phyloP scores from a whole-genome alignment of 306 rosid species.

The Cicer arietinum region DNA sequence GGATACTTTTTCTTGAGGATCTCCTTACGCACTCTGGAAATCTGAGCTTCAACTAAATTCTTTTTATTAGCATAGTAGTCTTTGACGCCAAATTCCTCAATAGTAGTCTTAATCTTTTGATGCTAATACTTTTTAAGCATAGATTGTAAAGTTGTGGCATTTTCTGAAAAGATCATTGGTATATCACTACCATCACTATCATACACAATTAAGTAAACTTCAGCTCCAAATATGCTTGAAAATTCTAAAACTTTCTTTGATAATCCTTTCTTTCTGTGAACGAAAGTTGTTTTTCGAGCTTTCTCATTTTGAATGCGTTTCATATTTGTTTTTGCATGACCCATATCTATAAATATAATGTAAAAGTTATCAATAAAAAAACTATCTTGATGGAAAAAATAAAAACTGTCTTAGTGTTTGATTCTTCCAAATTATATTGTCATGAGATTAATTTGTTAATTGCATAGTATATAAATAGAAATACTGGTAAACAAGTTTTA shows the following conservation, averaged over 20 bases:
- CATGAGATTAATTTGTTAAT: too few relatives aligned
- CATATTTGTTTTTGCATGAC: conserved; percentile 3
- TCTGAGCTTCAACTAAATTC: conserved; percentile 17
- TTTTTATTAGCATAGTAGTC: conserved; percentile 33
- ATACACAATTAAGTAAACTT: conserved; percentile 20
- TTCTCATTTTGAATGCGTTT: neutral
- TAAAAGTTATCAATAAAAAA: neutral
- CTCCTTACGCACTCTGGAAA: conserved; percentile 17
- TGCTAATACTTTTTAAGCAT: neutral
- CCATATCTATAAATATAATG: conserved; percentile 26
- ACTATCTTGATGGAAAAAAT: neutral
- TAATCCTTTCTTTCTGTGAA: conserved; percentile 29
- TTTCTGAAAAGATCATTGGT: neutral
- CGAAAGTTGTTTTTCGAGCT: conserved; percentile 3
- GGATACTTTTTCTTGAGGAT: conserved; percentile 33
- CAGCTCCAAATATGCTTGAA: neutral
- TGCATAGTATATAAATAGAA: too few relatives aligned
- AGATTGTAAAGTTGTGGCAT: neutral
- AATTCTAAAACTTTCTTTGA: conserved; percentile 15
- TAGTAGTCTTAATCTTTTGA: neutral
- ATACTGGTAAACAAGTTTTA: too few relatives aligned
- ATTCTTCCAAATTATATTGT: too few relatives aligned
- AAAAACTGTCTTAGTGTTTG: too few relatives aligned
- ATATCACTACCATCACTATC: neutral
- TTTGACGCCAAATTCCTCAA: neutral